Conservation (phyloP, 495 filamentous ascomycete genomes). For the Diplogelasinospora grovesii region DNA sequence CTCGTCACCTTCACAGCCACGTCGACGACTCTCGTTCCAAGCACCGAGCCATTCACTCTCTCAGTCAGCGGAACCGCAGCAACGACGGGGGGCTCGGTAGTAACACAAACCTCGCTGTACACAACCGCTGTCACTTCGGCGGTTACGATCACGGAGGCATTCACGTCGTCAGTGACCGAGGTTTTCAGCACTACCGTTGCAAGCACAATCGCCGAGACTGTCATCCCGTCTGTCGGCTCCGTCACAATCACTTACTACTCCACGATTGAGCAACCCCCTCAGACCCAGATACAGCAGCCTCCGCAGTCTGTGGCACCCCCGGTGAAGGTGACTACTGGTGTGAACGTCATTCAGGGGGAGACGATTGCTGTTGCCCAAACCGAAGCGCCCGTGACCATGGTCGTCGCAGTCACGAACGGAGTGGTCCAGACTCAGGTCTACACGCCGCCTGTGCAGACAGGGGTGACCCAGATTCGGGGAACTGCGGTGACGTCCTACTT, state of each 20-base stretch:
- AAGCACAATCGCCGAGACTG: slow-evolving; percentile 13
- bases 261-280: slow-evolving; percentile 9
- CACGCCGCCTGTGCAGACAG: slow-evolving; percentile 10
- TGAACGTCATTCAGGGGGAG: slow-evolving; percentile 8
- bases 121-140: slow-evolving; percentile 2
- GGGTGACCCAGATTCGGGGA: slow-evolving; percentile 12
- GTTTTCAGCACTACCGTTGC: not conserved
- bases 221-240: slow-evolving; percentile 17
- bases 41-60: slow-evolving; percentile 4
- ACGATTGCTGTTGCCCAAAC: slow-evolving; percentile 11
- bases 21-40: slow-evolving; percentile 1
- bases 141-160: not conserved
- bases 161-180: slow-evolving; percentile 1
- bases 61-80: slow-evolving; percentile 2
- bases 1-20: slow-evolving; percentile 4
- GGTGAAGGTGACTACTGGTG: slow-evolving; percentile 7
- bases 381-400: slow-evolving; percentile 13
- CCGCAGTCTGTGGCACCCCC: not conserved
- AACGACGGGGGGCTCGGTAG: slow-evolving; percentile 2
- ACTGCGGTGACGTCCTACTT: slow-evolving; percentile 15
- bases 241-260: slow-evolving; percentile 22
- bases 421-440: slow-evolving; percentile 15
- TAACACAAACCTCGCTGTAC: not conserved
- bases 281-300: not conserved
- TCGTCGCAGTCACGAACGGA: slow-evolving; percentile 9